Percentiles rank a stretch among this genome's conserved stretches.
Evolutionary conservation across 2,329 filamentous ascomycete genomes (phyloP).

Genomic region (Fusarium cicatricum): DNA sequence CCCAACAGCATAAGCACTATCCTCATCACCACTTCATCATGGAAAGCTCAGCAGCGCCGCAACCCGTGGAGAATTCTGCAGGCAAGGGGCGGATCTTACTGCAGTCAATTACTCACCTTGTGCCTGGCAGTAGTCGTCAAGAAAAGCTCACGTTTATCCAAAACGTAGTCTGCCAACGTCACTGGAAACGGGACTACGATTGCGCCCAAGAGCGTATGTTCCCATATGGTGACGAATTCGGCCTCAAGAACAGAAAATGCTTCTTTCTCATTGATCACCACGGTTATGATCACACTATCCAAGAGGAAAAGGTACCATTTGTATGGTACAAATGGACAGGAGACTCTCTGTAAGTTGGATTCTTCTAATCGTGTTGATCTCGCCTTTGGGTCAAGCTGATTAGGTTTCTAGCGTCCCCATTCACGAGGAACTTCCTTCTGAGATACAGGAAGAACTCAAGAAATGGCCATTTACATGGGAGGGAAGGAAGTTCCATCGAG

Average conservation of each 20-base stretch:
- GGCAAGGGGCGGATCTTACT: constrained; percentile 20
- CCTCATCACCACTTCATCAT: constrained; percentile 1
- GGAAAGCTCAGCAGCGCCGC: constrained; percentile 4
- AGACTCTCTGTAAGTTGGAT: constrained; percentile 18
- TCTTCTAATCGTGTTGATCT: no score
- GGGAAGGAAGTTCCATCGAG: constrained; percentile 11
- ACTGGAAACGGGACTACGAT: constrained; percentile 26
- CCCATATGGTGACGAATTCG: constrained; percentile 12
- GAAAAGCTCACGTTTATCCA: constrained; percentile 15
- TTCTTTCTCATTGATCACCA: constrained; percentile 31
- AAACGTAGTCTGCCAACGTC: constrained; percentile 8
- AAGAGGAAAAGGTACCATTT: constrained; percentile 16
- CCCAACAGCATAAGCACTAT: background rate
- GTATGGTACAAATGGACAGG: constrained; percentile 29
- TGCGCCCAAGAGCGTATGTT: constrained; percentile 7
- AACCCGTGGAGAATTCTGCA: background rate
- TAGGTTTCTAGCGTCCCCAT: constrained; percentile 2
- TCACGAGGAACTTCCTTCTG: constrained; percentile 5
- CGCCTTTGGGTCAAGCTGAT: constrained; percentile 3
- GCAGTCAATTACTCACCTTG: constrained; percentile 18
- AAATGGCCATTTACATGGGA: constrained; percentile 26
- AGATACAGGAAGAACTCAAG: constrained; percentile 14
- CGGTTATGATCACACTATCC: constrained; percentile 11
- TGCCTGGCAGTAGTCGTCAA: constrained; percentile 12
- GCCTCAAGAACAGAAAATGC: constrained; percentile 16